These are phyloP conservation scores for Phlebopus sp. DNA, from an alignment of 1,284 basidiomycete species.

Conservation along the genomic window DNA sequence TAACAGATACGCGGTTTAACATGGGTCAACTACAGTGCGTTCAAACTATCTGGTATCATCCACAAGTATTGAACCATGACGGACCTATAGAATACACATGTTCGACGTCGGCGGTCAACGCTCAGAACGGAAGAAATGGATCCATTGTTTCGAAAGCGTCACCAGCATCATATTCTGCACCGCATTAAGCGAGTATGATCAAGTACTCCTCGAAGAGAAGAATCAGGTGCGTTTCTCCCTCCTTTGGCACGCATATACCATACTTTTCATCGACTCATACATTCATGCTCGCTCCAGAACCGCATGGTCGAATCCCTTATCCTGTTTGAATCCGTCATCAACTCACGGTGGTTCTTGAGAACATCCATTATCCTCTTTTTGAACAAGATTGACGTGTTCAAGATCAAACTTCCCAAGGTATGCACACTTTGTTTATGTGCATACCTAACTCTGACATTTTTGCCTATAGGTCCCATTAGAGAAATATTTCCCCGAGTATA, in stretches of 20 bases:
- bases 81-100: conserved; percentile 76
- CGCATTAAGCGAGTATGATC: conserved; percentile 92
- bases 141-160: conserved; percentile 92
- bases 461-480: conserved; percentile 69
- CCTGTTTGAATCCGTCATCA: conserved; percentile 94
- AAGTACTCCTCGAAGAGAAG: conserved; percentile 78
- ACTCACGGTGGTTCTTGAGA: conserved; percentile 95
- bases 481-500: conserved; percentile 93
- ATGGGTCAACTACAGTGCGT: conserved; percentile 73
- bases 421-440: conserved; percentile 7
- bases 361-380: conserved; percentile 92
- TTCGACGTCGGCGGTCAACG: conserved; percentile 94
- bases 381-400: conserved; percentile 97
- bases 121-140: conserved; percentile 94
- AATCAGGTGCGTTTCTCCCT: conserved; percentile 54
- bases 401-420: conserved; percentile 86
- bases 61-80: conserved; percentile 1
- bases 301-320: conserved; percentile 94
- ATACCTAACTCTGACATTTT: not conserved
- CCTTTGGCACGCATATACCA: not conserved
- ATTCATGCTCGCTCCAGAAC: conserved; percentile 52
- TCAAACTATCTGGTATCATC: conserved; percentile 47
- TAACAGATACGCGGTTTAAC: conserved; percentile 84
- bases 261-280: too few species aligned
- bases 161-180: conserved; percentile 96